Evolutionary conservation across 345 rosid species (phyloP), one percentile per base, ranked within the genome.

Genomic region (Luvunga scandens): DNA sequence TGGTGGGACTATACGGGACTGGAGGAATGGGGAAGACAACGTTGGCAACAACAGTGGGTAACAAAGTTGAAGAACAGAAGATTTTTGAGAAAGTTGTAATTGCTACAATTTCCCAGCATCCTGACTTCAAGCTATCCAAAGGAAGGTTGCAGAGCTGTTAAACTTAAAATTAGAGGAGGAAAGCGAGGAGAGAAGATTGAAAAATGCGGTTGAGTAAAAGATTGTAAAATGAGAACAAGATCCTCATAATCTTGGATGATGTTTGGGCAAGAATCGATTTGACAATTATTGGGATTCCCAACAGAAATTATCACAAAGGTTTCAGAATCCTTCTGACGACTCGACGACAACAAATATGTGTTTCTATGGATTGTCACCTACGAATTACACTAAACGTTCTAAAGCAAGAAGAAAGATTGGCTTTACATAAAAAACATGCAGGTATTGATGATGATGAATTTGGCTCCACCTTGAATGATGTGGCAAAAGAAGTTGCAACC

Each of bases 171-270:
- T 80, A 0, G 27, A 57, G 0, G 82, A 68, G 65, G 57, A 62
- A 27, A 62, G 19, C 22, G 57, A 30, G 5, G 6, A 4, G 0
- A 75, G 55, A 64, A 75, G 79, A 75, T n/a, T n/a, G n/a, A n/a
- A 77, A 75, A 9, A 12, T n/a, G 3, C 69, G 66, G 22, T 33
- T 82, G 14, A 2, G 27, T 30, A n/a, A 31, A 0, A 28, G 67
- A 31, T 69, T 82, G 53, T 69, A 4, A 6, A 27, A 6, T 0
- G 75, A 72, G 56, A 66, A 76, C 38, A 76, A 53, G 68, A 31
- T 79, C 18, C 80, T 83, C 21, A 36, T 83, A 45, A 71, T 83
- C 7, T 30, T 79, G 33, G 85, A 83, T 61, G 78, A 79, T 30
- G 14, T 79, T 4, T 83, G 78, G 85, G 24, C 4, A 5, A 6